Evolutionary conservation across 495 filamentous ascomycete genomes (phyloP).

Genomic region (Aspergillus mulundensis): DNA sequence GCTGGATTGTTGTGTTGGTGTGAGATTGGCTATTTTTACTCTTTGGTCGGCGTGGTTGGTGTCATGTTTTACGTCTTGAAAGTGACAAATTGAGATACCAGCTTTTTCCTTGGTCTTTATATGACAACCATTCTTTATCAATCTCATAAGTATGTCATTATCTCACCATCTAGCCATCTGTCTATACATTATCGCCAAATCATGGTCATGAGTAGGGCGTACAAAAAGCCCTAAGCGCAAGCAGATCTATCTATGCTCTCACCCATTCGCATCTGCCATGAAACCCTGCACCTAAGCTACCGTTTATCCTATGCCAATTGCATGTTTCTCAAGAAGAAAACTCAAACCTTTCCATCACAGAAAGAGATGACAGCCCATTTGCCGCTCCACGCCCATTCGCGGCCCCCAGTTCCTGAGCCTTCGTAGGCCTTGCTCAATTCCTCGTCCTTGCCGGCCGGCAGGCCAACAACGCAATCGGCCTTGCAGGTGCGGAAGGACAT

Average conservation of each 20-base stretch:
- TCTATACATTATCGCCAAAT: conserved; percentile 1
- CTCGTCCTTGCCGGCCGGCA: conserved; percentile 78
- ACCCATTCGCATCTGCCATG: background rate
- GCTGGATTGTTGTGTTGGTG: background rate
- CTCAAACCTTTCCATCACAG: conserved; percentile 61
- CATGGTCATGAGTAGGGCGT: background rate
- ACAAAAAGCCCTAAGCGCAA: background rate
- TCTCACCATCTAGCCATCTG: background rate
- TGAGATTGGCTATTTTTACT: background rate
- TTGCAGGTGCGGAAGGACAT: conserved; percentile 91
- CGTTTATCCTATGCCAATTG: background rate
- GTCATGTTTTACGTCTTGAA: background rate
- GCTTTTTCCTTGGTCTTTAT: background rate
- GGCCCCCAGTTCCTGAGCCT: conserved; percentile 62
- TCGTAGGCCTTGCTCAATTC: conserved; percentile 61
- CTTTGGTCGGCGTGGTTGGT: background rate
- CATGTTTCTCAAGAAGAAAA: background rate
- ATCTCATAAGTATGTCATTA: background rate
- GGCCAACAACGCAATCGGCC: conserved; percentile 88
- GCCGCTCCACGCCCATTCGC: conserved; percentile 96
- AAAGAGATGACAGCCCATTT: conserved; percentile 97
- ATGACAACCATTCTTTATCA: background rate
- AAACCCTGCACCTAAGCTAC: background rate
- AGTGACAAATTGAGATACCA: background rate
- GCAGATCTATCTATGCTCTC: background rate